These are phyloP conservation scores for Cymbopogon flexuosus DNA, from an alignment of 202 grass and related monocot species.

Conservation along the genomic window DNA sequence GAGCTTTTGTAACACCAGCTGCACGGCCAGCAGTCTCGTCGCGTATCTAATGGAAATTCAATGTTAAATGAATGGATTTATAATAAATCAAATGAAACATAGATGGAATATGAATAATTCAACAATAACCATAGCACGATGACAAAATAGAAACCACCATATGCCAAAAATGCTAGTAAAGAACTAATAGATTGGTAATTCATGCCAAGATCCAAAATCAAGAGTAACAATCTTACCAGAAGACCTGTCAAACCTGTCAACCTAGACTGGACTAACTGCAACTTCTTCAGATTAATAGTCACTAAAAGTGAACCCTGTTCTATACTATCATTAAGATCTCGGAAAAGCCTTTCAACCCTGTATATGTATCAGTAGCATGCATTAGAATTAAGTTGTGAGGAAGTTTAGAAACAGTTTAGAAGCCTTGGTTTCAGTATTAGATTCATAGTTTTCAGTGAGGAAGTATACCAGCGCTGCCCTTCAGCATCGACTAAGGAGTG, in stretches of 20 bases:
- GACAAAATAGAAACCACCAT: background rate
- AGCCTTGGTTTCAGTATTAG: conserved; percentile 5
- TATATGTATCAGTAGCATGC: conserved; percentile 19
- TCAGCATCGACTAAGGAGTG: conserved; percentile 75
- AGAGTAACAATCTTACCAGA: conserved; percentile 52
- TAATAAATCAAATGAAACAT: conserved; percentile 12
- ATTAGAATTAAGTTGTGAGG: background rate
- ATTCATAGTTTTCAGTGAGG: conserved; percentile 23
- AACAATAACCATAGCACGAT: background rate
- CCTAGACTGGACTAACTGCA: conserved; percentile 68
- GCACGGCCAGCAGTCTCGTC: conserved; percentile 68
- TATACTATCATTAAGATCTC: conserved; percentile 64
- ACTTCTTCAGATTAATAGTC: conserved; percentile 72
- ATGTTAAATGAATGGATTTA: conserved; percentile 14
- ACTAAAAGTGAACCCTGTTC: conserved; percentile 60
- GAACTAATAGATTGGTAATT: background rate
- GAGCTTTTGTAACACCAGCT: conserved; percentile 74
- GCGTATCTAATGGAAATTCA: conserved; percentile 54
- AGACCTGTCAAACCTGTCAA: conserved; percentile 84
- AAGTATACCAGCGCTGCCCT: conserved; percentile 77
- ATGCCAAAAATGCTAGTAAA: conserved; percentile 9
- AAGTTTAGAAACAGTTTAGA: conserved; percentile 23
- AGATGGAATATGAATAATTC: conserved; percentile 14
- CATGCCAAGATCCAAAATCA: background rate
- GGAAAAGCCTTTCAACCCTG: conserved; percentile 89